Evolutionary conservation across 495 filamentous ascomycete genomes (phyloP), one percentile per base, ranked within the genome.

Genomic region (Lasiosphaeriaceae sp.): DNA sequence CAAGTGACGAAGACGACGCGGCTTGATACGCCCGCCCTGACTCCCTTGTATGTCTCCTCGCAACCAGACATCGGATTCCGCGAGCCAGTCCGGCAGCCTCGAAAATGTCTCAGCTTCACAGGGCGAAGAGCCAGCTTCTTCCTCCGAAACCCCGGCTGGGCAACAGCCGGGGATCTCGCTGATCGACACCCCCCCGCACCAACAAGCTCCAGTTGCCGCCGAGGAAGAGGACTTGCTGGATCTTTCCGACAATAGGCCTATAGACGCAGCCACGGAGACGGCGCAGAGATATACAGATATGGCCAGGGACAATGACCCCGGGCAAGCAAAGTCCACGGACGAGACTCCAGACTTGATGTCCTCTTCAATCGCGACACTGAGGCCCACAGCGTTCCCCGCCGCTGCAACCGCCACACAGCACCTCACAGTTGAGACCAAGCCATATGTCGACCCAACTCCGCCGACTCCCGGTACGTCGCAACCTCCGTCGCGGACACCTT

Each of bases 371-470:
- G 74, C 78, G 16, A 82, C 80, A 19, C 54, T 82, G 55, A 79
- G 75, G 44, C 76, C 76, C 21, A 58, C 69, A n/a, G 77, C 71
- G 17, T 54, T 37, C 24, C 62, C 66, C 2, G 54, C 67, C 2
- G 61, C 67, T 0, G 66, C 67, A 5, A 63, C 67, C 6, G 62
- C 66, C 47, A 71, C 70, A 22, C 72, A 77, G 45, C 74, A 68
- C 49, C 64, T 79, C 21, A 73, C 68, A 5, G 68, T 75, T 24
- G 76, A 75, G 34, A 65, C 72, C 3, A 54, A 47, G 29, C 59
- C 75, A 5, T 90, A 91, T 63, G 71, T 87, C 44, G 86, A 86
- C 58, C 80, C 84, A 23, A 84, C 82, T 3, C 77, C 86, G 3
- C 81, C 80, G 6, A 86, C 86, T 11, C 85, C 87, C 6, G 65